Conservation (phyloP, 441 rosid species). For the Eruca vesicaria region DNA sequence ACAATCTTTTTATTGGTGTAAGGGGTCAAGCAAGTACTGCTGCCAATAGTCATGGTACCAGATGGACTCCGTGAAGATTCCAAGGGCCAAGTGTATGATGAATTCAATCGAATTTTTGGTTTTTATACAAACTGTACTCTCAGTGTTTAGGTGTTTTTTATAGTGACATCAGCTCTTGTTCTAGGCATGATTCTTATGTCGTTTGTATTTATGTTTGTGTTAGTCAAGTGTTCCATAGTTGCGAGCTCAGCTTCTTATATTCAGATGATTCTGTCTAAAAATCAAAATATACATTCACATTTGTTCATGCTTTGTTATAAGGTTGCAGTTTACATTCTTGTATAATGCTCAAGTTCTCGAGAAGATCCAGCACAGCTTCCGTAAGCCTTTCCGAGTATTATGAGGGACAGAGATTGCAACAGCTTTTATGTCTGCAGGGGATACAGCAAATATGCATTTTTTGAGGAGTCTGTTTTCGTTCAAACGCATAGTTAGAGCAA, state of each 20-base stretch:
- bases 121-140: background rate
- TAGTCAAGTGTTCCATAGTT: background rate
- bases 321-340: background rate
- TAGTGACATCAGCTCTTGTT: background rate
- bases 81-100: background rate
- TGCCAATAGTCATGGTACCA: background rate
- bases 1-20: background rate
- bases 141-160: background rate
- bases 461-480: constrained; percentile 79
- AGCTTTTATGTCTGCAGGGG: constrained; percentile 64
- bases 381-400: constrained; percentile 77
- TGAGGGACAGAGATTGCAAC: constrained; percentile 59
- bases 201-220: background rate
- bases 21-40: background rate
- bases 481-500: constrained; percentile 83
- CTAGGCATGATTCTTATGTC: background rate
- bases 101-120: background rate
- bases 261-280: background rate
- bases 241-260: background rate
- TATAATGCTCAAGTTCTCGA: constrained; percentile 43
- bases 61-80: background rate
- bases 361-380: constrained; percentile 76
- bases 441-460: constrained; percentile 71
- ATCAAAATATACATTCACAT: background rate
- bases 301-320: background rate